Base-by-base conservation (phyloP, 2,329 filamentous ascomycete genomes). In the Scolecobasidium constrictum region DNA sequence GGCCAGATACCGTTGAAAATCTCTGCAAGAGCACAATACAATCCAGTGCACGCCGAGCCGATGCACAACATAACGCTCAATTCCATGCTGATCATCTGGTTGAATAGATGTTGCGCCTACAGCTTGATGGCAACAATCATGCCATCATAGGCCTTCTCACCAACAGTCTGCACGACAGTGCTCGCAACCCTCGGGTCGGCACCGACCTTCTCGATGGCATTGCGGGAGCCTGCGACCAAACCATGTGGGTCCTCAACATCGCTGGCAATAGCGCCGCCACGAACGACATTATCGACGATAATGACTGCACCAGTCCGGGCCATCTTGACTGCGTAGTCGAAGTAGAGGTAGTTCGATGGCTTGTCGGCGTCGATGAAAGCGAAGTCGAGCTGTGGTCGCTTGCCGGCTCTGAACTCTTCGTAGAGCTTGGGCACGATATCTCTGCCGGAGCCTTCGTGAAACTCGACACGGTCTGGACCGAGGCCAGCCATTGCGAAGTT, bases 321-420 rank as follows among this genome's bases (percentile, higher is more conserved):
- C 52, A 72, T 56, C 23, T 58, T 59, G 16, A 68, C 52, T 2
- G 65, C 65, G 49, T 56, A 56, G 42, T 72, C 59, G 35, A 73
- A 70, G 47, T 72, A 72, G 20, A 61, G 59, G 57, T 61, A 67
- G 43, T 72, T 69, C 47, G 69, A 67, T 35, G 58, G 56, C 56
- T 69, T 71, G 37, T 69, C 67, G 5, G 71, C 72, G 51, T 75
- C 71, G 26, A 75, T 68, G 45, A 75, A 75, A 1, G 68, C 63
- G 47, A 75, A 60, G 43, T 69, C 69, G 46, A 71, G 72, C 35
- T 56, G 56, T 9, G 56, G 56, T 1, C 65, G 48, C 46, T 57
- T 59, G 3, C 63, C 64, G 2, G 42, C 36, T 35, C 56, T 46
- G 11, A 69, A 62, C 45, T 73, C 64, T 5, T 59, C 53, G 0